phyloP scores from a whole-genome alignment of 495 filamentous ascomycete species.

The Lasiosphaeria ovina region DNA sequence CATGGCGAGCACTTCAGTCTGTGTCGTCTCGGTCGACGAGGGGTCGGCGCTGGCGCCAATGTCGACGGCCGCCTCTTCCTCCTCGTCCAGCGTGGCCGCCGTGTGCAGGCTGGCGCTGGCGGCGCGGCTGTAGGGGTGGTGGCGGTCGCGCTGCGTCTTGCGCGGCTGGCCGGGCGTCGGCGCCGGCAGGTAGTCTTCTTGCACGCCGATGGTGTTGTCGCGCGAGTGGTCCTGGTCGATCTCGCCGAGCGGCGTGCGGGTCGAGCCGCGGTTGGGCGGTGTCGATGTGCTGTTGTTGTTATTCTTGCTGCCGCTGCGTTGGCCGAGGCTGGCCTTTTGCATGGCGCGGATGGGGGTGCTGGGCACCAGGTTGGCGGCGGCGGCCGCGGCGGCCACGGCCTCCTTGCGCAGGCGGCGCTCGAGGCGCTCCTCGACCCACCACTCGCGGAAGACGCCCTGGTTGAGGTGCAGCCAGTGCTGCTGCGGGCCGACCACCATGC shows the following conservation, averaged over 20 bases:
- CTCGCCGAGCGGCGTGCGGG: slow-evolving; percentile 82
- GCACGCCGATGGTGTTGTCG: slow-evolving; percentile 48
- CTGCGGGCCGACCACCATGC: slow-evolving; percentile 99
- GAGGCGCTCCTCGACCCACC: slow-evolving; percentile 92
- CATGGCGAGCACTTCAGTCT: slow-evolving; percentile 47
- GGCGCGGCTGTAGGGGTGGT: slow-evolving; percentile 51
- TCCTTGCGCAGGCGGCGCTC: slow-evolving; percentile 55
- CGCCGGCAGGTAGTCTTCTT: slow-evolving; percentile 84
- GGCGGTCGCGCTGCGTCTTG: slow-evolving; percentile 67
- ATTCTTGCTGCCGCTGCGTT: slow-evolving; percentile 51
- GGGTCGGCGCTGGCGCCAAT: not conserved
- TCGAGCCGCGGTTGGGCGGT: slow-evolving; percentile 74
- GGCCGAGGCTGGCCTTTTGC: slow-evolving; percentile 46
- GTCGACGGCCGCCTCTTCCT: slow-evolving; percentile 35
- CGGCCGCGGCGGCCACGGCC: slow-evolving; percentile 49
- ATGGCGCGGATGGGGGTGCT: slow-evolving; percentile 78
- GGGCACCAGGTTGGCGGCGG: slow-evolving; percentile 47
- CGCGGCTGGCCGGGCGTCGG: slow-evolving; percentile 95
- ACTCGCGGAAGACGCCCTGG: slow-evolving; percentile 92
- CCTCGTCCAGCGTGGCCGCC: slow-evolving; percentile 39
- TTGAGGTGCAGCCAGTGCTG: slow-evolving; percentile 99
- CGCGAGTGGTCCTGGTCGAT: slow-evolving; percentile 73
- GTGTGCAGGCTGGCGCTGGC: slow-evolving; percentile 17
- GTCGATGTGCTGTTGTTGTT: slow-evolving; percentile 62
- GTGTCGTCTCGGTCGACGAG: slow-evolving; percentile 10